Evolutionary conservation across 1,284 basidiomycete species (phyloP).

Genomic region (Fomitopsis schrenkii): DNA sequence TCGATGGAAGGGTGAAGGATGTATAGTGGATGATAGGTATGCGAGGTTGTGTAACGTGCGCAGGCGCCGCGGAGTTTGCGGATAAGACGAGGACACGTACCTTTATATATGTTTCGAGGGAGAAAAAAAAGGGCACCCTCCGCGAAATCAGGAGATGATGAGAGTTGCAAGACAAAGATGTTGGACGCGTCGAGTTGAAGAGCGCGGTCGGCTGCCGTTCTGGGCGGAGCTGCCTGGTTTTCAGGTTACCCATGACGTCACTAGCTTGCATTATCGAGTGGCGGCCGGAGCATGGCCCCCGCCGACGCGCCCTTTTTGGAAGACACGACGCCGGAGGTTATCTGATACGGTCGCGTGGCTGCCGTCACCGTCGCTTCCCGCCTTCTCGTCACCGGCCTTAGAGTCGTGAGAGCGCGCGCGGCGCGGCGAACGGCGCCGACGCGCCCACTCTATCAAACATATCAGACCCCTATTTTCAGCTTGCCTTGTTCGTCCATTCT

Average conservation of each 20-base stretch:
- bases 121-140: not conserved
- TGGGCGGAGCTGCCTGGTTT: slow-evolving; percentile 1
- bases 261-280: not conserved
- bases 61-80: not conserved
- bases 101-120: not conserved
- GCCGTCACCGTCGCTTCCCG: not conserved
- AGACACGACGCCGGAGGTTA: not conserved
- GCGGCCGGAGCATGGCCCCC: not conserved
- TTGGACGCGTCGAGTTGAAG: slow-evolving; percentile 1
- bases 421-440: not conserved
- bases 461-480: slow-evolving; percentile 14
- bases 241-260: not conserved
- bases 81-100: not conserved
- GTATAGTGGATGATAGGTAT: not conserved
- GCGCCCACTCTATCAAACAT: not conserved
- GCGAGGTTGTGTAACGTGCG: not conserved
- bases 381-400: not conserved
- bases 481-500: slow-evolving; percentile 11
- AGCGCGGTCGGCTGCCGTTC: slow-evolving; percentile 1
- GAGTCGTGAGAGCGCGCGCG: not conserved
- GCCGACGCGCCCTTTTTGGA: not conserved
- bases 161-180: slow-evolving; percentile 8
- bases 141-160: slow-evolving; percentile 5
- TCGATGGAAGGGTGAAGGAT: not conserved
- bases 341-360: slow-evolving; percentile 1